Conservation (phyloP, 2,329 filamentous ascomycete species). For the Talaromyces atroroseus region DNA sequence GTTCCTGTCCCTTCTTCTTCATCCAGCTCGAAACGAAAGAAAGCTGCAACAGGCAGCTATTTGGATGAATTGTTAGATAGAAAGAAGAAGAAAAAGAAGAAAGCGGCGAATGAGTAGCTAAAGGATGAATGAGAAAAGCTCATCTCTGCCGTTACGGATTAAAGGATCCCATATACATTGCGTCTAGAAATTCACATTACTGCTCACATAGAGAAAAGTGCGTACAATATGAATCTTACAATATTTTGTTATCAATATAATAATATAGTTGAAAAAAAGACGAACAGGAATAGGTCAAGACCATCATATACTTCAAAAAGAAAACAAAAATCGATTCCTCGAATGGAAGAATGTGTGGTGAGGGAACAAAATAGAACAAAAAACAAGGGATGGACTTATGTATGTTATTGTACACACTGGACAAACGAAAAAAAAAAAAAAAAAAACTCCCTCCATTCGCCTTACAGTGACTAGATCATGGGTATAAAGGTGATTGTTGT, state of each 20-base stretch:
- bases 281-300: neutral
- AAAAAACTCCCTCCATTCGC: conserved; percentile 7
- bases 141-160: neutral
- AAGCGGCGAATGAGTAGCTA: neutral
- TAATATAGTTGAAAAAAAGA: neutral
- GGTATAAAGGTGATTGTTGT: conserved; percentile 6
- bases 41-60: conserved; percentile 38
- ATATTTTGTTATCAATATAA: neutral
- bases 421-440: neutral
- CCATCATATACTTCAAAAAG: neutral
- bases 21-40: conserved; percentile 9
- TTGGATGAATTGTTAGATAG: conserved; percentile 49
- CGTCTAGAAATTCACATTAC: neutral
- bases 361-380: neutral
- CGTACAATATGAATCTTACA: neutral
- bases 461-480: neutral
- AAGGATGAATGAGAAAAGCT: neutral
- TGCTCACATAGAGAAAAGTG: too few relatives aligned
- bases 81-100: conserved; percentile 43
- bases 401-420: conserved; percentile 1
- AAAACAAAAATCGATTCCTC: neutral
- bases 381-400: neutral
- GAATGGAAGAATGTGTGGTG: neutral
- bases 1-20: neutral
- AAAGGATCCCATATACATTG: neutral